Conservation (phyloP, 306 rosid genomes). For the Neltuma alba region DNA sequence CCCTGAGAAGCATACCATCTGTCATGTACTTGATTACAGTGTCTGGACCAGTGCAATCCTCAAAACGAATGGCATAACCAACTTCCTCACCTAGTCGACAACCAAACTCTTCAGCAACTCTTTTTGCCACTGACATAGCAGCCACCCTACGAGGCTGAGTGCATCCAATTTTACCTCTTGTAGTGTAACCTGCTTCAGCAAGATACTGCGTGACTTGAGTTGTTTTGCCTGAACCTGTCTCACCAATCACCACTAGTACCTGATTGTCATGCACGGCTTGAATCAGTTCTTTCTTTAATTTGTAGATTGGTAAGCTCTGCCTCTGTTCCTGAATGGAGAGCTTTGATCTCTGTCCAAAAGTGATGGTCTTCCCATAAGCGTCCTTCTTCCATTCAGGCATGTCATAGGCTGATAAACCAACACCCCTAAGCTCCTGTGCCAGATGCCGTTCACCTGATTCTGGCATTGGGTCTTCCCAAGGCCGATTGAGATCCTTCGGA, state of each 20-base stretch:
- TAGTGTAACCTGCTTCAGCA: slow-evolving; percentile 82
- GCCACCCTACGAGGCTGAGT: slow-evolving; percentile 97
- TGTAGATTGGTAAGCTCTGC: slow-evolving; percentile 81
- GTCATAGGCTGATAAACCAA: slow-evolving; percentile 87
- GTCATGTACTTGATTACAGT: slow-evolving; percentile 93
- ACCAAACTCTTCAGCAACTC: slow-evolving; percentile 93
- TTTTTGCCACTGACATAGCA: slow-evolving; percentile 87
- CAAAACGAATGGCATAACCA: slow-evolving; percentile 87
- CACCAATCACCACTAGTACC: slow-evolving; percentile 83
- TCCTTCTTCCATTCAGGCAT: slow-evolving; percentile 97
- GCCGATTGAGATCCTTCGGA: slow-evolving; percentile 95
- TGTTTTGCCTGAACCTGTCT: slow-evolving; percentile 93
- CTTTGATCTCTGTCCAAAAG: slow-evolving; percentile 89
- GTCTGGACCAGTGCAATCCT: slow-evolving; percentile 85
- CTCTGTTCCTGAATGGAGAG: slow-evolving; percentile 86
- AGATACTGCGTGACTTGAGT: slow-evolving; percentile 95
- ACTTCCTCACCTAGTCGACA: slow-evolving; percentile 90
- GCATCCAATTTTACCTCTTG: slow-evolving; percentile 82
- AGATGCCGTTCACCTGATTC: slow-evolving; percentile 89
- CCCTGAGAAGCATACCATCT: slow-evolving; percentile 87
- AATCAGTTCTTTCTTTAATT: slow-evolving; percentile 74
- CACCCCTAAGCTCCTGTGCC: slow-evolving; percentile 92
- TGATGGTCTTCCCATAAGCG: slow-evolving; percentile 82
- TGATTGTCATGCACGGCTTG: slow-evolving; percentile 87
- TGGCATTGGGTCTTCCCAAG: slow-evolving; percentile 97